Percentiles rank a stretch among this genome's conserved stretches.
phyloP scores from a whole-genome alignment of 2,329 filamentous ascomycete genomes.

The Periconia macrospinosa region DNA sequence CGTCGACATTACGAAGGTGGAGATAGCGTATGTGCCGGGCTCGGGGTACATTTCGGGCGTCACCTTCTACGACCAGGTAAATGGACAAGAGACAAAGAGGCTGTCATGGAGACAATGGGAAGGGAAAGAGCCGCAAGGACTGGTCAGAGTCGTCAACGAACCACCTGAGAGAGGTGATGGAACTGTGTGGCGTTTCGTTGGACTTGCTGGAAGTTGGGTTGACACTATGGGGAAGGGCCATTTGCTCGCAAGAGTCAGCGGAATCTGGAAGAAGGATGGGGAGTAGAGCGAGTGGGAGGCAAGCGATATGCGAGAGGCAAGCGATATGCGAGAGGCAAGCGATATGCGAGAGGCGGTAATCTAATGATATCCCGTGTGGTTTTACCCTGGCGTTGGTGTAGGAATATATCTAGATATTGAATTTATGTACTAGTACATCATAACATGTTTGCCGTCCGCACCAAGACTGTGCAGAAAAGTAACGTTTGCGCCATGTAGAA shows the following conservation, averaged over 20 bases:
- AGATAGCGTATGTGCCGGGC: constrained; percentile 27
- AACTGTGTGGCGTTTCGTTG: constrained; percentile 27
- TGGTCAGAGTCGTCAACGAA: constrained; percentile 21
- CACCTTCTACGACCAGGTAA: constrained; percentile 25
- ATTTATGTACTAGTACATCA: too few species aligned
- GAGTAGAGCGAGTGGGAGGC: constrained; percentile 4
- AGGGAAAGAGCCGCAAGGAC: constrained; percentile 20
- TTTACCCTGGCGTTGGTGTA: too few species aligned
- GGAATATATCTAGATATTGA: too few species aligned
- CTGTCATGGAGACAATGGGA: constrained; percentile 29
- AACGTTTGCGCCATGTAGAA: too few species aligned
- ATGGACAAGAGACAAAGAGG: constrained; percentile 15
- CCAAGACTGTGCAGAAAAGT: too few species aligned
- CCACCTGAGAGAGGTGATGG: constrained; percentile 29
- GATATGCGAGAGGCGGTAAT: too few species aligned
- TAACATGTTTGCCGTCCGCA: too few species aligned
- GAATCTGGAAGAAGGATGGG: constrained; percentile 29
- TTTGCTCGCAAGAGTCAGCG: constrained; percentile 24
- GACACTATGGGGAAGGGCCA: constrained; percentile 20
- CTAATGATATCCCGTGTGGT: too few species aligned
- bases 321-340: neutral
- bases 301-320: too few species aligned
- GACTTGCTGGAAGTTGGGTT: constrained; percentile 23
- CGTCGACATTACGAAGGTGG: constrained; percentile 28
- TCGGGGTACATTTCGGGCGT: constrained; percentile 25